phyloP scores from a whole-genome alignment of 2,329 filamentous ascomycete genomes.

The Botryotinia convoluta region DNA sequence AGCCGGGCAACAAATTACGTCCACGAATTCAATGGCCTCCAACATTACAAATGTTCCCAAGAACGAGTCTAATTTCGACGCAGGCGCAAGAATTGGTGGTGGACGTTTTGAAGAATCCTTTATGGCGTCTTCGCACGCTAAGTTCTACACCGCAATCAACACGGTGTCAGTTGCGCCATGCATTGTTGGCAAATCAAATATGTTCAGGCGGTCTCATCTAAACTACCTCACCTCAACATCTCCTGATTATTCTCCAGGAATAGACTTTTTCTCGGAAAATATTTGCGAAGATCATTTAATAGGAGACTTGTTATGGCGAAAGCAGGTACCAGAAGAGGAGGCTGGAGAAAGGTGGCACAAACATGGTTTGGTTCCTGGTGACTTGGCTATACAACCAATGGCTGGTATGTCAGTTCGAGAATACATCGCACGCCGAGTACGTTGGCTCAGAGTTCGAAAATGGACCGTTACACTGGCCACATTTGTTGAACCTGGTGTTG shows the following conservation, averaged over 20 bases:
- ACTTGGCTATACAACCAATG: constrained; percentile 88
- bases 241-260: constrained; percentile 56
- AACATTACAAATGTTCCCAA: constrained; percentile 33
- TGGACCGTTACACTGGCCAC: constrained; percentile 90
- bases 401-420: constrained; percentile 72
- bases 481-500: constrained; percentile 87
- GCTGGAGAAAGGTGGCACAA: constrained; percentile 57
- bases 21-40: constrained; percentile 37
- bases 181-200: constrained; percentile 94
- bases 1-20: constrained; percentile 29
- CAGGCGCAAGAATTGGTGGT: constrained; percentile 53
- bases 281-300: constrained; percentile 98
- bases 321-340: constrained; percentile 51
- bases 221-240: constrained; percentile 60
- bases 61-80: constrained; percentile 29
- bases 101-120: constrained; percentile 92
- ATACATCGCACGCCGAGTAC: constrained; percentile 76
- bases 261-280: constrained; percentile 92
- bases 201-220: constrained; percentile 93
- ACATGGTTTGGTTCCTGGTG: constrained; percentile 80
- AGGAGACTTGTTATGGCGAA: constrained; percentile 84
- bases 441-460: constrained; percentile 92
- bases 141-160: constrained; percentile 98
- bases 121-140: constrained; percentile 88
- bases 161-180: constrained; percentile 87